These are phyloP conservation scores for Corynespora cassiicola DNA, from an alignment of 2,329 filamentous ascomycete species.

Conservation along the genomic window DNA sequence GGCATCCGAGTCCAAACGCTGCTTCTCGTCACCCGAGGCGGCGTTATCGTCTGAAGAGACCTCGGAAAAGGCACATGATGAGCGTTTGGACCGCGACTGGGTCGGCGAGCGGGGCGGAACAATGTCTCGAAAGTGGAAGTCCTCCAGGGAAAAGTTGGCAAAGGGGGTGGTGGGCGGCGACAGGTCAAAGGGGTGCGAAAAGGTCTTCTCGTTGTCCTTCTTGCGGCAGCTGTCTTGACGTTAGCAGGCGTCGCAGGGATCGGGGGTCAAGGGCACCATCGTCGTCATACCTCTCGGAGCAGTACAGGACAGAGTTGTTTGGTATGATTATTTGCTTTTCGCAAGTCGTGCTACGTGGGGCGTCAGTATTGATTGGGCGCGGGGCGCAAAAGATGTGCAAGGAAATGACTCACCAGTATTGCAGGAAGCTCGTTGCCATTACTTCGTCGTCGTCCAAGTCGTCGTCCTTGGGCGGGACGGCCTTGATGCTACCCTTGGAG, in stretches of 20 bases:
- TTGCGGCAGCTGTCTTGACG: constrained; percentile 50
- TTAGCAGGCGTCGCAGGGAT: constrained; percentile 16
- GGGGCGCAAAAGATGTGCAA: neutral
- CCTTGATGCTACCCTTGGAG: constrained; percentile 33
- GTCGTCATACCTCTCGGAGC: constrained; percentile 65
- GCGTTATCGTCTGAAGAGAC: constrained; percentile 46
- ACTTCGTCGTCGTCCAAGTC: constrained; percentile 53
- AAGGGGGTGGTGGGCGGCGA: constrained; percentile 46
- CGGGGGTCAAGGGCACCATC: constrained; percentile 4
- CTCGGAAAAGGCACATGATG: constrained; percentile 52
- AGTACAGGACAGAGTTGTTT: constrained; percentile 66
- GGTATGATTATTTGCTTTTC: constrained; percentile 70
- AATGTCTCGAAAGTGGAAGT: constrained; percentile 51
- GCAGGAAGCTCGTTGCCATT: constrained; percentile 60
- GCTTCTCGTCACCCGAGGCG: constrained; percentile 30
- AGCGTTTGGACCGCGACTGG: constrained; percentile 43
- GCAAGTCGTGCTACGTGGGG: constrained; percentile 62
- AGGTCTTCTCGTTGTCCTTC: constrained; percentile 50
- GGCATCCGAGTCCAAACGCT: constrained; percentile 44
- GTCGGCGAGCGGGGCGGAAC: constrained; percentile 56
- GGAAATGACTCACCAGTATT: constrained; percentile 55
- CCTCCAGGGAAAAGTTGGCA: constrained; percentile 45
- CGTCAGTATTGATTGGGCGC: constrained; percentile 13
- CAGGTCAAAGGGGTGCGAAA: constrained; percentile 35
- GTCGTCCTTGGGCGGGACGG: constrained; percentile 31